phyloP scores from a whole-genome alignment of 1,284 basidiomycete species.

The Puccinia sorghi region DNA sequence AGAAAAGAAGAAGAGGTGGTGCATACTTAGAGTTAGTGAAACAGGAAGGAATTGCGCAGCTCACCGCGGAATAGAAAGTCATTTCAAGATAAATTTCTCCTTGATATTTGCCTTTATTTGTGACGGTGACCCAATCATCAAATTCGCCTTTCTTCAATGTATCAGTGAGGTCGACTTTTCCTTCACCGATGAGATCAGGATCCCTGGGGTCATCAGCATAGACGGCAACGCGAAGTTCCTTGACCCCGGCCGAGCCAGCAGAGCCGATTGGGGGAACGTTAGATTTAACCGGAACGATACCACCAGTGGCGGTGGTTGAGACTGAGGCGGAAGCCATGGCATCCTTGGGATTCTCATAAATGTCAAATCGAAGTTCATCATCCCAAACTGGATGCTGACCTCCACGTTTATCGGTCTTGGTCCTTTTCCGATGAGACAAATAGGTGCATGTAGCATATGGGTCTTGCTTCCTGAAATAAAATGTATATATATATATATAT shows the following conservation, averaged over 20 bases:
- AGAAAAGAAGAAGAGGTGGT: background rate
- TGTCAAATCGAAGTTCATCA: slow-evolving; percentile 90
- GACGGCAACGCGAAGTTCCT: slow-evolving; percentile 74
- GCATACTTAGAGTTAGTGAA: background rate
- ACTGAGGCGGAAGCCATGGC: slow-evolving; percentile 63
- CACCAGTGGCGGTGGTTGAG: slow-evolving; percentile 53
- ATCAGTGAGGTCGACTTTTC: slow-evolving; percentile 80
- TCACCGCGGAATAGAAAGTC: slow-evolving; percentile 78
- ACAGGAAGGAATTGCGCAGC: background rate
- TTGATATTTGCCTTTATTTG: slow-evolving; percentile 77
- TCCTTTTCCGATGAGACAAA: slow-evolving; percentile 77
- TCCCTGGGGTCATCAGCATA: slow-evolving; percentile 94
- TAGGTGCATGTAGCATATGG: slow-evolving; percentile 83
- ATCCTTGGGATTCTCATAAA: slow-evolving; percentile 77
- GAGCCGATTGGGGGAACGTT: slow-evolving; percentile 14
- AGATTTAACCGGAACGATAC: slow-evolving; percentile 32
- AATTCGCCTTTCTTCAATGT: slow-evolving; percentile 92
- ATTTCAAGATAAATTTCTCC: slow-evolving; percentile 91
- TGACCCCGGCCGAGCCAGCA: slow-evolving; percentile 60
- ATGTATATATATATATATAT: too few species aligned
- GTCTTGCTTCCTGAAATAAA: slow-evolving; percentile 75
- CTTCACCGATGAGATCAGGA: slow-evolving; percentile 92
- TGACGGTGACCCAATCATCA: slow-evolving; percentile 95
- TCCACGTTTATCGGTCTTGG: slow-evolving; percentile 88
- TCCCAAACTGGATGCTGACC: slow-evolving; percentile 99